Evolutionary conservation across 2,329 filamentous ascomycete genomes (phyloP), one percentile per base, ranked within the genome.

Genomic region (Aspergillus neoniger): DNA sequence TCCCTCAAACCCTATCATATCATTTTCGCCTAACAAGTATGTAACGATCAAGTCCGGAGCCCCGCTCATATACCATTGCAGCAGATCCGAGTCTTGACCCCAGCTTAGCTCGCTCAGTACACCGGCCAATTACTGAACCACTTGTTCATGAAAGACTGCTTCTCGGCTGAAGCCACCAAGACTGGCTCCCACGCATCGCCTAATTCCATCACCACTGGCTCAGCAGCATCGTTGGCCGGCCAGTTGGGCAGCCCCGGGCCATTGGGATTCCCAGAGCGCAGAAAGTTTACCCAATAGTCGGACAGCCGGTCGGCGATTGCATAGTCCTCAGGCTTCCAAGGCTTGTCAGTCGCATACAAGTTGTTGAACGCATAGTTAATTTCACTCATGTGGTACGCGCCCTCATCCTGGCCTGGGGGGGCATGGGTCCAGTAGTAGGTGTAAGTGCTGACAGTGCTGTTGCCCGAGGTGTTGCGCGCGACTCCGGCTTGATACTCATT

Each of bases 371-470:
- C 67, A 30, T 75, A 74, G 58, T 67, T 71, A 36, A 76, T 63
- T 61, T 73, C 70, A 17, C 65, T 63, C 19, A 68, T 69, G 49
- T 74, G 72, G 58, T 70, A 73, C 7, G 70, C 70, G n/a, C 70
- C 71, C 7, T 53, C 41, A 3, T 17, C 38, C 25, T 64, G 51
- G 14, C 58, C 50, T 67, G 72, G 66, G 2, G 74, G 72, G 1
- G 73, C 62, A 39, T 71, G 70, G 4, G 65, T 67, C 64, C 67
- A 76, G 58, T 63, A 72, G 55, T 75, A 76, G 1, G 65, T 67
- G 55, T 69, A 74, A 30, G 72, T 62, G 9, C 65, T 23, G 23
- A 15, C 23, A 25, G 47, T 49, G 3, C 47, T 28, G 47, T 49
- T 49, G 47, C 23, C 47, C 21, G 47, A 49, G 25, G 47, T 62